Evolutionary conservation across 1,139 yeast species (phyloP), one percentile per base, ranked within the genome.

Genomic region (Kodamaea derodonti): DNA sequence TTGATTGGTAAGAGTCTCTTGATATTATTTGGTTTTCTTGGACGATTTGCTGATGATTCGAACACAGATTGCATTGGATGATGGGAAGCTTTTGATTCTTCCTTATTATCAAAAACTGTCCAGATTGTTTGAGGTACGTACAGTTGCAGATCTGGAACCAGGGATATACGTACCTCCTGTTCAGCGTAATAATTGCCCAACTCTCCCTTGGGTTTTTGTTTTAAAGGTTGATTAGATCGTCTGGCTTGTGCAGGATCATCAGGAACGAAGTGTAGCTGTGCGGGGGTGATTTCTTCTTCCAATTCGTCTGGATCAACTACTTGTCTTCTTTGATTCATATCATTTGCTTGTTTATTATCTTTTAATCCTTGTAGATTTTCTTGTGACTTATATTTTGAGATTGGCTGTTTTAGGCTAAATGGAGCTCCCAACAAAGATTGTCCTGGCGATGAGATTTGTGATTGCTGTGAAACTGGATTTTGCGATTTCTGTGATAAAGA

Each of bases 1-100:
- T 25, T 56, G 52, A 18, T 18, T 18, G 22, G 22, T 18, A 18
- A 7, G 22, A 49, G 29, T 48, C 15, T 46, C 46, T 26, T n/a
- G n/a, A n/a, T 18, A 18, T 18, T 7, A 6, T 9, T 9, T 43
- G 43, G 8, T 42, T 56, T 2, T 55, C 22, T 18, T 18, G 6
- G 22, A 18, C 22, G 52, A 24, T 18, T 9, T 18, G 9, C 9
- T 18, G 22, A 18, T 7, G 51, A 58, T 26, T 62, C 62, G 45
- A 69, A 69, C 5, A 69, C 74, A 27, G 52, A 45, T 39, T 67
- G 72, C 50, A 65, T 65, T 4, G 75, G 75, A 38, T 65, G 67
- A 38, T 62, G 63, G 33, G 54, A 56, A 24, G 55, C 60, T 20
- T 50, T 44, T 16, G 46, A 49, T 29, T 64, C 68, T 7, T 58